Conservation (phyloP, 1,284 basidiomycete species). For the Malassezia psittaci region DNA sequence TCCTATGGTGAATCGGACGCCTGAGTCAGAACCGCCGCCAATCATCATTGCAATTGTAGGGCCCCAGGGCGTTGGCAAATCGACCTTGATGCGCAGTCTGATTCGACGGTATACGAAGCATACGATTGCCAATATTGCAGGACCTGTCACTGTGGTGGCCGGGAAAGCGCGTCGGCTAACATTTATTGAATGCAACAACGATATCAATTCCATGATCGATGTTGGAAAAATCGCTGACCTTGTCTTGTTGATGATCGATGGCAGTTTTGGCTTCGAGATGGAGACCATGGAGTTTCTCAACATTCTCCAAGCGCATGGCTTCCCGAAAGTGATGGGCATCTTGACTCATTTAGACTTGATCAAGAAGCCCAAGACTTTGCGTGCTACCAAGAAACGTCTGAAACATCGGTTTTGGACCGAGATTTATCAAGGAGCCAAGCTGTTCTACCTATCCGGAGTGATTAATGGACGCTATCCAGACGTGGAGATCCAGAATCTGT, state of each 20-base stretch:
- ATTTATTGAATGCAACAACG: conserved; percentile 94
- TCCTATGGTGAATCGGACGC: conserved; percentile 80
- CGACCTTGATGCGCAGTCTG: conserved; percentile 82
- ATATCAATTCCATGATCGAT: conserved; percentile 97
- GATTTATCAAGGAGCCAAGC: conserved; percentile 94
- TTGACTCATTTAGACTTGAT: conserved; percentile 94
- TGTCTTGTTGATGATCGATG: conserved; percentile 93
- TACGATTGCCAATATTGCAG: conserved; percentile 76
- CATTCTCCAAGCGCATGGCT: conserved; percentile 89
- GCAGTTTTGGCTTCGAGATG: conserved; percentile 97
- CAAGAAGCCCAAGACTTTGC: conserved; percentile 77
- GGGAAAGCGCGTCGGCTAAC: conserved; percentile 84
- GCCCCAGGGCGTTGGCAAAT: conserved; percentile 90
- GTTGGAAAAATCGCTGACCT: conserved; percentile 92
- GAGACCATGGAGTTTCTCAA: conserved; percentile 99
- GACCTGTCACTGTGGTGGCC: conserved; percentile 87
- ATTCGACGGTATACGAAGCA: conserved; percentile 90
- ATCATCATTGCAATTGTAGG: conserved; percentile 94
- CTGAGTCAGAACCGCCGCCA: conserved; percentile 77
- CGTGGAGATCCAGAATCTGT: conserved; percentile 86
- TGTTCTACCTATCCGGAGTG: conserved; percentile 95
- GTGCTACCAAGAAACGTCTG: conserved; percentile 82
- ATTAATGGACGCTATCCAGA: conserved; percentile 97
- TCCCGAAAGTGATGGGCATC: conserved; percentile 94
- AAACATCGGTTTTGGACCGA: conserved; percentile 99